These are phyloP conservation scores for Akanthomyces uredinophilus DNA, from an alignment of 2,329 filamentous ascomycete genomes.

Conservation along the genomic window DNA sequence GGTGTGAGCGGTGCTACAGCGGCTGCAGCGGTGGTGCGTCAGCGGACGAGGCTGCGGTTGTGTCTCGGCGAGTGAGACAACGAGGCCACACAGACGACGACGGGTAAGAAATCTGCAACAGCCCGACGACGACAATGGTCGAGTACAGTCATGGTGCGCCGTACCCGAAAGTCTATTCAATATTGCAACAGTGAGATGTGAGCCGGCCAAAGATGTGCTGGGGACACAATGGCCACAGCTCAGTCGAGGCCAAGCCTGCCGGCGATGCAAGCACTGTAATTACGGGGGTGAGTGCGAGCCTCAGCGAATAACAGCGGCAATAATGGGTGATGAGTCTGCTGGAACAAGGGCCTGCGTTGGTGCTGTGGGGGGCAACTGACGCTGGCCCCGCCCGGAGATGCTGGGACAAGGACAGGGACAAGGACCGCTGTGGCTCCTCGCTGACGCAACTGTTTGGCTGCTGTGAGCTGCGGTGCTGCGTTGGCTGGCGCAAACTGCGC, in stretches of 20 bases:
- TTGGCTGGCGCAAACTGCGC: no score
- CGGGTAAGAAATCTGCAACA: background rate
- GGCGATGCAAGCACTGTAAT: background rate
- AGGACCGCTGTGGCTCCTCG: background rate
- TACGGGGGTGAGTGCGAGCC: background rate
- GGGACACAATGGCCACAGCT: background rate
- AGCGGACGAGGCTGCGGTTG: background rate
- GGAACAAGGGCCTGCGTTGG: background rate
- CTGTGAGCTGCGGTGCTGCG: no score
- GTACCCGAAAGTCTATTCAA: background rate
- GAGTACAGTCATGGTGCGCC: no score
- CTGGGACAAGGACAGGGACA: no score
- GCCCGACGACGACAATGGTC: background rate
- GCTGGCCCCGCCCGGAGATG: no score
- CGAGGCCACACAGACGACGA: background rate
- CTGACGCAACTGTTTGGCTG: background rate
- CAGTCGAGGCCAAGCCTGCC: background rate
- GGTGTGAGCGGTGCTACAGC: background rate
- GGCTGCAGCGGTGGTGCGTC: background rate
- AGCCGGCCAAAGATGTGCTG: background rate
- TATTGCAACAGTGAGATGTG: background rate
- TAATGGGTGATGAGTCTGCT: background rate
- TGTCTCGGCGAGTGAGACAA: background rate
- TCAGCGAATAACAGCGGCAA: conserved; percentile 5
- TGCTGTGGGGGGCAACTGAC: background rate